These are phyloP conservation scores for Talaromyces sp. DNA, from an alignment of 2,329 filamentous ascomycete genomes.

Conservation along the genomic window DNA sequence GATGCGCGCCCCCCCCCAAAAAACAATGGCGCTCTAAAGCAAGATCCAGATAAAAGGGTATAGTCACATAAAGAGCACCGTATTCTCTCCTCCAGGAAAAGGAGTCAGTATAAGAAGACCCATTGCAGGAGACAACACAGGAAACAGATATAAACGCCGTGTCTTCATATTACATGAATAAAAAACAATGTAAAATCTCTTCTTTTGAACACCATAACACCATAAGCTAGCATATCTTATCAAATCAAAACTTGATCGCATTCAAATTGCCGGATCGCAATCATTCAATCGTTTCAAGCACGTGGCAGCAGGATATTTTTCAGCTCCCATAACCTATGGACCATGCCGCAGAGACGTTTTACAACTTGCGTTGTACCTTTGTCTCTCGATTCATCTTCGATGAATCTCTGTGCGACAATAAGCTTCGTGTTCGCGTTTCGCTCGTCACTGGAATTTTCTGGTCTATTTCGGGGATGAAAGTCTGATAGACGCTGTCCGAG, in stretches of 20 bases:
- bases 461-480: constrained; percentile 52
- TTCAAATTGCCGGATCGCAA: neutral
- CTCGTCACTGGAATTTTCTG: constrained; percentile 58
- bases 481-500: constrained; percentile 62
- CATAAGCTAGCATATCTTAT: constrained; percentile 11
- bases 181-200: neutral
- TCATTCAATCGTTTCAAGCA: constrained; percentile 15
- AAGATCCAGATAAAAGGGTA: neutral
- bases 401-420: constrained; percentile 64
- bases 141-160: constrained; percentile 10
- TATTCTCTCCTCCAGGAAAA: neutral
- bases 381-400: constrained; percentile 59
- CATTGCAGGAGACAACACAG: constrained; percentile 4
- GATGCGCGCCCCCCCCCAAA: neutral
- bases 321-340: constrained; percentile 50
- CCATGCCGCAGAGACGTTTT: constrained; percentile 64
- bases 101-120: too few species aligned
- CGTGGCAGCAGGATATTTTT: constrained; percentile 16
- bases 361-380: constrained; percentile 72
- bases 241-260: neutral
- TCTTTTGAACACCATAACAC: constrained; percentile 15
- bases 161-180: constrained; percentile 11
- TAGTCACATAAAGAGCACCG: constrained; percentile 2
- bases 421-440: constrained; percentile 62
- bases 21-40: neutral